Conservation (phyloP, 2,329 filamentous ascomycete species). For the Ascochyta clinopodiicola region DNA sequence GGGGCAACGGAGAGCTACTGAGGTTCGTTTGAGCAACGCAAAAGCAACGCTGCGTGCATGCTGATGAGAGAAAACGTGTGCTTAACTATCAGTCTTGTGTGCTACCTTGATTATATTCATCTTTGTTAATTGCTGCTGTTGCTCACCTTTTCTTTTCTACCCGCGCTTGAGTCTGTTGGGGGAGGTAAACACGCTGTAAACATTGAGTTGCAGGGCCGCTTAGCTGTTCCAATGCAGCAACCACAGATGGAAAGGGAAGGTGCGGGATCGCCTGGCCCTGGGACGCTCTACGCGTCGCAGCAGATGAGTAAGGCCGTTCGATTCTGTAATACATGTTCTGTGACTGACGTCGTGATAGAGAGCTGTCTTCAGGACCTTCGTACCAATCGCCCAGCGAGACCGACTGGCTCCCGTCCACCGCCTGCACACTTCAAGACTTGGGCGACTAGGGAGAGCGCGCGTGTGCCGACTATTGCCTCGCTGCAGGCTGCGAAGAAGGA, state of each 20-base stretch:
- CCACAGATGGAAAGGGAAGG: slow-evolving; percentile 44
- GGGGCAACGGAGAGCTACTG: slow-evolving; percentile 6
- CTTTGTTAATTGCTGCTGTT: not conserved
- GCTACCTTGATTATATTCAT: slow-evolving; percentile 2
- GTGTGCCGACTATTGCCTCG: slow-evolving; percentile 32
- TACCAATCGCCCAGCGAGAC: slow-evolving; percentile 69
- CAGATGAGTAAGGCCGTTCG: slow-evolving; percentile 47
- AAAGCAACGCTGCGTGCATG: slow-evolving; percentile 37
- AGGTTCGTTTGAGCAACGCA: slow-evolving; percentile 36
- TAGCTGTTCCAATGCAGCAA: slow-evolving; percentile 34
- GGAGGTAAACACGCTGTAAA: slow-evolving; percentile 21
- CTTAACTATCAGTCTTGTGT: slow-evolving; percentile 8
- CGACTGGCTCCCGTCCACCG: slow-evolving; percentile 73
- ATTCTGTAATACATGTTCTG: not conserved
- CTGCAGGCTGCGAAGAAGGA: slow-evolving; percentile 37
- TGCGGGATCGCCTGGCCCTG: slow-evolving; percentile 44
- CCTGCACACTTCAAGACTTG: slow-evolving; percentile 57
- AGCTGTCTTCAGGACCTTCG: slow-evolving; percentile 75
- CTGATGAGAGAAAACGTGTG: slow-evolving; percentile 8
- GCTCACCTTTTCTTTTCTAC: not conserved
- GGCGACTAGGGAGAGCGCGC: slow-evolving; percentile 37
- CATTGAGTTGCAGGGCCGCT: too few relatives aligned
- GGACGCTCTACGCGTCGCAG: slow-evolving; percentile 44
- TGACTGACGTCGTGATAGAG: slow-evolving; percentile 56
- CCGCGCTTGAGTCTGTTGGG: not conserved